Evolutionary conservation across 140 eudicot genomes (phyloP).

Genomic region (Ambrosia hybrid): DNA sequence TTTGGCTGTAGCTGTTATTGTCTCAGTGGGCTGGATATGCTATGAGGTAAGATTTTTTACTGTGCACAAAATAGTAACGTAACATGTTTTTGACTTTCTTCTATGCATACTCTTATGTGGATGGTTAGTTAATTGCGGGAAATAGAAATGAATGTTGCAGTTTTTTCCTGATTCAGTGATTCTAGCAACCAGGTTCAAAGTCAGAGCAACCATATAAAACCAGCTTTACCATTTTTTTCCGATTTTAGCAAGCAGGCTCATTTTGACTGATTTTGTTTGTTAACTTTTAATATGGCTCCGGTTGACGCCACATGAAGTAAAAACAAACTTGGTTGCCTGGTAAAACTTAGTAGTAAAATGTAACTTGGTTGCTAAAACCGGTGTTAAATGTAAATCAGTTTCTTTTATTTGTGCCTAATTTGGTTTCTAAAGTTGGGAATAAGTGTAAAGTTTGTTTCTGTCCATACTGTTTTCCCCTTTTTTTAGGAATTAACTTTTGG

Average conservation of each 20-base stretch:
- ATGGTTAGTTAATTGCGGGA: neutral
- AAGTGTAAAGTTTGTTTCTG: neutral
- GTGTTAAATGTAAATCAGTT: neutral
- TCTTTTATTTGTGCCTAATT: neutral
- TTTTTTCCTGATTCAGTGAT: neutral
- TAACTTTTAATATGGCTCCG: neutral
- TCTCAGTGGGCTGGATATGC: constrained; percentile 96
- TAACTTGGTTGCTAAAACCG: neutral
- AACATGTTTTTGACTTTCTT: constrained; percentile 2
- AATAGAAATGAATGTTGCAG: neutral
- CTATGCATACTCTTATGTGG: neutral
- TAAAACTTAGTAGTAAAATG: neutral
- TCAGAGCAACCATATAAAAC: neutral
- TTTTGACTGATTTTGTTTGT: neutral
- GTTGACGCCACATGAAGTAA: neutral
- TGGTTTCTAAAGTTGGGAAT: neutral
- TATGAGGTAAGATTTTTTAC: constrained; percentile 67
- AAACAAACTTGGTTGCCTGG: neutral
- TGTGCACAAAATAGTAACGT: neutral
- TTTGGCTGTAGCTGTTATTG: constrained; percentile 60
- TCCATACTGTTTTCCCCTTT: neutral
- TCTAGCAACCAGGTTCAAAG: neutral
- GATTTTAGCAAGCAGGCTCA: neutral
- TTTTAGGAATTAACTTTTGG: neutral
- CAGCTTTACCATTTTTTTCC: neutral